A percentile compares a stretch with the other conserved stretches of the same genome.
Evolutionary conservation across 768 basidiomycete species (phyloP).

Genomic region (Gymnopilus dilepis): DNA sequence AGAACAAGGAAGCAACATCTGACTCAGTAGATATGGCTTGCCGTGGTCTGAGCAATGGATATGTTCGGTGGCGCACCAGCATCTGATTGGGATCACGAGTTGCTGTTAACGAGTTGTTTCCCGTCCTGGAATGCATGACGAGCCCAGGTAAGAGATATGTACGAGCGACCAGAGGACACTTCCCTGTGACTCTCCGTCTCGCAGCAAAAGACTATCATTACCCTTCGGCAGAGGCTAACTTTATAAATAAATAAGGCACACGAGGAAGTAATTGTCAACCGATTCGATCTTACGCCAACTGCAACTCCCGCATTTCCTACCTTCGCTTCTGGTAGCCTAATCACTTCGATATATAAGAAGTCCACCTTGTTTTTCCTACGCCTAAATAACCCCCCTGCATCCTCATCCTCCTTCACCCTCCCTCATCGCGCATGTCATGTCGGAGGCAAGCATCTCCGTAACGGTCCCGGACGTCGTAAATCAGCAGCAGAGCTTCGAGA

Average conservation of each 20-base stretch:
- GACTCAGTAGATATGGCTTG: background rate
- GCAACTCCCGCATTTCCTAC: slow-evolving; percentile 26
- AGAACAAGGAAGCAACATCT: background rate
- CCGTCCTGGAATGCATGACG: too few species aligned
- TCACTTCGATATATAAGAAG: slow-evolving; percentile 18
- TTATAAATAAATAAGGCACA: slow-evolving; percentile 16
- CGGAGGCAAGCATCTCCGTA: slow-evolving; percentile 17
- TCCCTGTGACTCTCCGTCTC: background rate
- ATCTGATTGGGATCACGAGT: too few species aligned
- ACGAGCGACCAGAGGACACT: background rate
- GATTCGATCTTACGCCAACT: slow-evolving; percentile 21
- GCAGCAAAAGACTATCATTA: background rate
- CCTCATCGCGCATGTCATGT: slow-evolving; percentile 18
- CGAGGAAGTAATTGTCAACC: slow-evolving; percentile 21
- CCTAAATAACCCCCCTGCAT: background rate
- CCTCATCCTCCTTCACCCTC: background rate
- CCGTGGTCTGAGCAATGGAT: background rate
- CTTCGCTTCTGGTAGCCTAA: slow-evolving; percentile 25
- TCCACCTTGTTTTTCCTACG: background rate
- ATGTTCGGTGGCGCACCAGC: too few species aligned
- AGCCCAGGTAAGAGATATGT: background rate
- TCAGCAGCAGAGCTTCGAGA: slow-evolving; percentile 14
- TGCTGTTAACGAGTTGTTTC: too few species aligned
- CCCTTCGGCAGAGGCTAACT: slow-evolving; percentile 3
- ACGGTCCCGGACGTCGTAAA: slow-evolving; percentile 9